phyloP scores from a whole-genome alignment of 495 filamentous ascomycete genomes.

The Aspergillus homomorphus region DNA sequence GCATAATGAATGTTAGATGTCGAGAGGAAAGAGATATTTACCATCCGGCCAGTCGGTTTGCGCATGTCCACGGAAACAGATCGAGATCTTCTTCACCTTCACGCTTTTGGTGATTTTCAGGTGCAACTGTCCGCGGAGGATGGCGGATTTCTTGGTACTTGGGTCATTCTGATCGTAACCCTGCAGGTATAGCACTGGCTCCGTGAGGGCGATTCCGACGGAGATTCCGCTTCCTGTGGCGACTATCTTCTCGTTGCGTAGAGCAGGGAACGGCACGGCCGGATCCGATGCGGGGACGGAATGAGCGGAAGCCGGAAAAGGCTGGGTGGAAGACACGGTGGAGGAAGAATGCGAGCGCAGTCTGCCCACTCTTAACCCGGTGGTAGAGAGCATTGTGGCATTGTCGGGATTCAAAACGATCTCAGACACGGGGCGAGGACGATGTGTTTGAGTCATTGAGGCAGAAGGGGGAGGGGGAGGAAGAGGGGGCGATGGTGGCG shows the following conservation, averaged over 20 bases:
- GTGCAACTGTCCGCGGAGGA: slow-evolving; percentile 81
- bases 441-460: slow-evolving; percentile 22
- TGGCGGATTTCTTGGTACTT: slow-evolving; percentile 67
- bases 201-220: slow-evolving; percentile 74
- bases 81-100: slow-evolving; percentile 90
- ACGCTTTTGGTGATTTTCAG: slow-evolving; percentile 82
- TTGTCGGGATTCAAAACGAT: slow-evolving; percentile 37
- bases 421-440: slow-evolving; percentile 41
- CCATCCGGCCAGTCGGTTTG: slow-evolving; percentile 97
- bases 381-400: slow-evolving; percentile 28
- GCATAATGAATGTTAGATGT: slow-evolving; percentile 11
- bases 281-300: slow-evolving; percentile 26
- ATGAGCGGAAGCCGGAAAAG: slow-evolving; percentile 8
- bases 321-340: slow-evolving; percentile 28
- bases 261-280: slow-evolving; percentile 32
- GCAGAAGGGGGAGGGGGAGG: slow-evolving; percentile 12
- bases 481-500: slow-evolving; percentile 23
- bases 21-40: slow-evolving; percentile 30
- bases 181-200: slow-evolving; percentile 85
- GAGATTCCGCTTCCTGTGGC: slow-evolving; percentile 69
- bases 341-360: slow-evolving; percentile 33
- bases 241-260: slow-evolving; percentile 62
- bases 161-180: slow-evolving; percentile 84
- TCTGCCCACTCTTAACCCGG: slow-evolving; percentile 24
- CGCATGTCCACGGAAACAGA: slow-evolving; percentile 81